Percentiles rank a stretch among this genome's conserved stretches.
Conservation (phyloP, 2,329 filamentous ascomycete genomes). For the Fusarium albosuccineum region DNA sequence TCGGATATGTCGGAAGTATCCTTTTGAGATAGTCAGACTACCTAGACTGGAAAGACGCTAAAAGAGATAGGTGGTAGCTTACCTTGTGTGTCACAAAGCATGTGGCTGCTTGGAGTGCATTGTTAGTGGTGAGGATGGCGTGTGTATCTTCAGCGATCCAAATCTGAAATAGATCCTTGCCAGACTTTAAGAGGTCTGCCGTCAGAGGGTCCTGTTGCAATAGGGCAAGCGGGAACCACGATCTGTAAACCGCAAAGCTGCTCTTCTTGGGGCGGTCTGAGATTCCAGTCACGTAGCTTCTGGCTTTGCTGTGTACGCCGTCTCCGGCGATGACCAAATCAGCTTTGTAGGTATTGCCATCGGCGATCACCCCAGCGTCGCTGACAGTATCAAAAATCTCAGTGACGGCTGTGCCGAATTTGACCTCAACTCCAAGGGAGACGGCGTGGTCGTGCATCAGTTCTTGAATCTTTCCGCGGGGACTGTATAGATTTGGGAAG, state of each 20-base stretch:
- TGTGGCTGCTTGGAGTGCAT: background rate
- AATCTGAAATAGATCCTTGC: background rate
- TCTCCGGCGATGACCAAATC: slow-evolving; percentile 12
- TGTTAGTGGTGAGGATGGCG: slow-evolving; percentile 12
- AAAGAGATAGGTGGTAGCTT: background rate
- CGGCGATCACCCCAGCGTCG: too few species aligned
- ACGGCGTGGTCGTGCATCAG: too few species aligned
- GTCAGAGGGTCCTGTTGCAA: slow-evolving; percentile 1
- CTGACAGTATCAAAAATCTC: too few species aligned
- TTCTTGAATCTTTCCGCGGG: too few species aligned
- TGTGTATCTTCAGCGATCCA: slow-evolving; percentile 14
- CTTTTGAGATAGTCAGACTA: too few species aligned
- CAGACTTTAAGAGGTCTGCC: background rate
- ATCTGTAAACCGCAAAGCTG: slow-evolving; percentile 11
- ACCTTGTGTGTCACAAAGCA: slow-evolving; percentile 18
- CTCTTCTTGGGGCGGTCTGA: slow-evolving; percentile 10
- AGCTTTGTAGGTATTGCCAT: background rate
- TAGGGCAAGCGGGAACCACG: slow-evolving; percentile 8
- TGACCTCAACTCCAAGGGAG: too few species aligned
- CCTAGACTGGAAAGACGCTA: background rate
- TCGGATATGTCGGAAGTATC: slow-evolving; percentile 2
- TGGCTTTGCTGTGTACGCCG: slow-evolving; percentile 15
- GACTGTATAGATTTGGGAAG: too few species aligned
- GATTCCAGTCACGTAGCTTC: background rate
- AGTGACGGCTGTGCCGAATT: too few species aligned